A percentile compares a stretch with the other conserved stretches of the same genome.
These are phyloP conservation scores for Hyparrhenia diplandra DNA, from an alignment of 176 grass and related monocot species.

Conservation along the genomic window DNA sequence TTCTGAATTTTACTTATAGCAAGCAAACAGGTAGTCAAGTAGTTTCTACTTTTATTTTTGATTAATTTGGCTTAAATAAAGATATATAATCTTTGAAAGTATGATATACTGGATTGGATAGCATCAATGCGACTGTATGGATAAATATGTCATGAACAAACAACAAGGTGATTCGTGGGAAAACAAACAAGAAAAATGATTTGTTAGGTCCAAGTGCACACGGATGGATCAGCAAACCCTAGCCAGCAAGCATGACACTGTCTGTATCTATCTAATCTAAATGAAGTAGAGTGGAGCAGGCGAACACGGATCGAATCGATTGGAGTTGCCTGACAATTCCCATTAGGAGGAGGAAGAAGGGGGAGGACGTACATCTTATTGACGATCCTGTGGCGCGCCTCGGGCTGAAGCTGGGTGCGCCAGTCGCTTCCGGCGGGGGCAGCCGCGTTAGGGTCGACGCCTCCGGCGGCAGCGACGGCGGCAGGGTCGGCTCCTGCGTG, in stretches of 20 bases:
- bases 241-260: neutral
- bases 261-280: too few relatives aligned
- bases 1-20: neutral
- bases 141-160: neutral
- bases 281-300: neutral
- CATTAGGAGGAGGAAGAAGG: too few relatives aligned
- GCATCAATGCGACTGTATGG: too few relatives aligned
- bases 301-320: neutral
- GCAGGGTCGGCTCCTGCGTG: constrained; percentile 40
- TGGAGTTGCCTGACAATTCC: neutral
- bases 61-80: neutral
- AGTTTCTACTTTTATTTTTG: neutral
- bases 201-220: neutral
- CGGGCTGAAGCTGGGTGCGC: constrained; percentile 67
- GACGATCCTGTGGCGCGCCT: constrained; percentile 69
- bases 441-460: constrained; percentile 29
- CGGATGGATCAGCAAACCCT: neutral
- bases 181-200: neutral
- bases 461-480: too few relatives aligned
- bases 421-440: constrained; percentile 40
- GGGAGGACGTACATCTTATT: constrained; percentile 63
- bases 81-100: neutral
- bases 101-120: neutral
- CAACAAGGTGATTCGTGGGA: too few relatives aligned
- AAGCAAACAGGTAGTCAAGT: neutral